Evolutionary conservation across 148 eudicot genomes (phyloP), one percentile per base, ranked within the genome.

Genomic region (Cornus kousa): DNA sequence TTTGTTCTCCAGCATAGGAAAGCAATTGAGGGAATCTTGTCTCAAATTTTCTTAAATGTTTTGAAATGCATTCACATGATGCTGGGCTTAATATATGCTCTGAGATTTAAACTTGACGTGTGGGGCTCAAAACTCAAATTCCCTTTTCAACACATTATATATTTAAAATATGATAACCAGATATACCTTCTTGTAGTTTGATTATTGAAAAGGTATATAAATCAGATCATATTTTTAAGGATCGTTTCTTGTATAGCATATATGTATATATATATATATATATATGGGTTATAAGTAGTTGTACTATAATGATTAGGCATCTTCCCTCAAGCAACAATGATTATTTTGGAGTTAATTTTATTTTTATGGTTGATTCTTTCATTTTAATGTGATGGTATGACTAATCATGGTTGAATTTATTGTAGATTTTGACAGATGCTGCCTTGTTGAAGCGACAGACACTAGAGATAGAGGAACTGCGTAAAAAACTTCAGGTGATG

Each of bases 361-460:
- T 48, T 67, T 14, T 43, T 43, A 6, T 43, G 48, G 48, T 43
- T 43, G 8, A 19, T 60, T 32, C 22, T 72, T 40, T 67, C 50
- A 20, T 62, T 57, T 62, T 3, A 67, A 55, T 31, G 10, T 59
- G 13, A 65, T 57, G 57, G 39, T 37, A 35, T 35, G 78, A 66
- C 69, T 80, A 31, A 71, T 35, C 33, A 22, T 46, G 20, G 65
- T 75, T 66, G 78, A 17, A 40, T 80, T 39, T 80, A 46, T 77
- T 80, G 70, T 79, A 96, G 98, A 96, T 96, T 81, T 79, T 96
- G 85, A 92, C 97, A 74, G 99, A 96, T 85, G 99, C 98, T 43
- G 99, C 99, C 79, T 85, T 96, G 79, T 62, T 96, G 77, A 96
- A 96, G 90, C 89, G 95, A 62, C 99, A 93, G 84, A 96, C 89